phyloP scores from a whole-genome alignment of 2,329 filamentous ascomycete species.

The Fusarium mangiferae region DNA sequence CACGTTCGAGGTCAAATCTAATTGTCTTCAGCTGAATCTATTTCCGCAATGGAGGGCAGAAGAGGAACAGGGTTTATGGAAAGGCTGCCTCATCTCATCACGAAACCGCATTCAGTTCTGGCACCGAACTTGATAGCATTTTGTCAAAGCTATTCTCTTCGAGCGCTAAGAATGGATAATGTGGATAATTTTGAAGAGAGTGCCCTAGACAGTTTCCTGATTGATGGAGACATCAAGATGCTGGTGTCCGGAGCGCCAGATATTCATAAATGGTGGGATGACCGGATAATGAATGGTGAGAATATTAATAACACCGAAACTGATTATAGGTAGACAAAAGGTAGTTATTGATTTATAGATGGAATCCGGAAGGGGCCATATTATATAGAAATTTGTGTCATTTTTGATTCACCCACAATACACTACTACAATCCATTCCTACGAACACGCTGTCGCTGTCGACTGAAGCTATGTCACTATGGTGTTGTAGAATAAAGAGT shows the following conservation, averaged over 20 bases:
- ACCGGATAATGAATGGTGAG: neutral
- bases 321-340: too few species aligned
- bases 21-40: neutral
- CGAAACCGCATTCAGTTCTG: neutral
- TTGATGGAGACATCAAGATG: neutral
- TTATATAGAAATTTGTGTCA: too few species aligned
- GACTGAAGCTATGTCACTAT: too few species aligned
- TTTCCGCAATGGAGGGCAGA: neutral
- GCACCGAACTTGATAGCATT: neutral
- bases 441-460: too few species aligned
- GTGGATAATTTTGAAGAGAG: neutral
- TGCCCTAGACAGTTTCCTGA: neutral
- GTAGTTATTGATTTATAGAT: too few species aligned
- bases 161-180: neutral
- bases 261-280: neutral
- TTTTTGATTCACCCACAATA: too few species aligned
- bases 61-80: neutral
- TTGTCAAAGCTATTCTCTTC: neutral
- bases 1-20: rapidly evolving
- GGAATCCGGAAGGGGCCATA: too few species aligned
- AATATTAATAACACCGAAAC: neutral
- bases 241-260: neutral
- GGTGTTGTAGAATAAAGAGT: too few species aligned
- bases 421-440: too few species aligned
- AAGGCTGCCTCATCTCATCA: neutral